Conservation (phyloP, 305 asterid species). For the Solanum chacoense region DNA sequence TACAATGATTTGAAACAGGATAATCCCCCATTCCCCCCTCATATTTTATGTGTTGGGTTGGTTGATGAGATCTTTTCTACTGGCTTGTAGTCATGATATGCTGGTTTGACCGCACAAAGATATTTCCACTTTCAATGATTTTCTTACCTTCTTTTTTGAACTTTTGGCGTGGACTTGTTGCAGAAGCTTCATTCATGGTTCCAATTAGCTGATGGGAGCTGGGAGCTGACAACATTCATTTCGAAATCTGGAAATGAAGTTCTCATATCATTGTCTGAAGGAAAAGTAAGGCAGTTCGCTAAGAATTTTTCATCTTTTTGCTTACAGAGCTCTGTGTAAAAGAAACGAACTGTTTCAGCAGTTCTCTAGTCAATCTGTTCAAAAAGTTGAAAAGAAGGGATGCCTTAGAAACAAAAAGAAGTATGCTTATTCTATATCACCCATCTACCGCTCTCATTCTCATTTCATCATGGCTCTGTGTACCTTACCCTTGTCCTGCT, state of each 20-base stretch:
- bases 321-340: not conserved
- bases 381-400: not conserved
- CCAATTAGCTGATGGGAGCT: constrained; percentile 86
- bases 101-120: not conserved
- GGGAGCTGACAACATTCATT: constrained; percentile 86
- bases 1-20: not conserved
- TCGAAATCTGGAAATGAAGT: constrained; percentile 62
- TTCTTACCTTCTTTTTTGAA: constrained; percentile 8
- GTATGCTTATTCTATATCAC: not conserved
- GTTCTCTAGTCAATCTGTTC: not conserved
- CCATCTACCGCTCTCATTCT: not conserved
- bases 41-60: not conserved
- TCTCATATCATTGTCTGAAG: constrained; percentile 61
- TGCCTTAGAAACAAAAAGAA: not conserved
- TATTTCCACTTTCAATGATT: not conserved
- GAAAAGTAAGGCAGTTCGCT: constrained; percentile 48
- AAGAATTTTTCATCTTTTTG: not conserved
- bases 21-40: not conserved
- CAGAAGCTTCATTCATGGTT: constrained; percentile 87
- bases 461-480: not conserved
- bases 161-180: constrained; percentile 14
- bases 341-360: not conserved
- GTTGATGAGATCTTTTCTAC: not conserved
- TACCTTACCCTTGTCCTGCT: not conserved
- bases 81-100: not conserved